phyloP scores from a whole-genome alignment of 208 protist species.

The Leishmania guyanensis region DNA sequence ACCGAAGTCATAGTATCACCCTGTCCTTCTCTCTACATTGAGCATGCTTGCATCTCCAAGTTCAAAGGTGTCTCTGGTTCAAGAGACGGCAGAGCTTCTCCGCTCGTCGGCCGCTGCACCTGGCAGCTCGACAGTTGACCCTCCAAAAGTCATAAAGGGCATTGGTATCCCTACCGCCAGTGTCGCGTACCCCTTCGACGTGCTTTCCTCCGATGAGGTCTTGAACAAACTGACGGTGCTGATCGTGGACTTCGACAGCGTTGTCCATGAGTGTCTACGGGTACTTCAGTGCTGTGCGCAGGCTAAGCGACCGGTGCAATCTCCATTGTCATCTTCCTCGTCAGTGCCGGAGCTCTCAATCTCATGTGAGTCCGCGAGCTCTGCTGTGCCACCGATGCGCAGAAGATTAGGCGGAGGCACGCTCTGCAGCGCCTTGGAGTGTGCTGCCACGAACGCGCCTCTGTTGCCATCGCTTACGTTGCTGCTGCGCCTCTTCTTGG shows the following conservation, averaged over 20 bases:
- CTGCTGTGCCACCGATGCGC: not conserved
- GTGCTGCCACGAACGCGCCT: not conserved
- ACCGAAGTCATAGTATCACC: not conserved
- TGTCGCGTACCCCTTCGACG: slow-evolving; percentile 17
- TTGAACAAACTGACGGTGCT: slow-evolving; percentile 9
- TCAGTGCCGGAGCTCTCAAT: not conserved
- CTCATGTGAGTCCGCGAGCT: not conserved
- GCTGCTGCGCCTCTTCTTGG: slow-evolving; percentile 18
- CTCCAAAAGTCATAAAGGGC: not conserved
- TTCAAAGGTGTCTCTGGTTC: not conserved
- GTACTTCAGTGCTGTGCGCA: slow-evolving; percentile 5
- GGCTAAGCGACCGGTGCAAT: not conserved
- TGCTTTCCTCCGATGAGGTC: slow-evolving; percentile 2
- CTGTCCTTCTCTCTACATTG: not conserved
- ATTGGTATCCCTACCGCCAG: slow-evolving; percentile 1
- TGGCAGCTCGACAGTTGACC: not conserved
- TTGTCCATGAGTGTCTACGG: slow-evolving; percentile 22
- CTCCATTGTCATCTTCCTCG: not conserved
- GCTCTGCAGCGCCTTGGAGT: too few relatives aligned
- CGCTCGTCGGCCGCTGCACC: not conserved
- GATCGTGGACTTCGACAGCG: slow-evolving; percentile 17
- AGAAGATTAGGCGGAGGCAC: not conserved
- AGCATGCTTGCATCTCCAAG: not conserved
- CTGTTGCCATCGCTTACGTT: slow-evolving; percentile 1
- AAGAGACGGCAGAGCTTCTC: not conserved